phyloP scores from a whole-genome alignment of 1,284 basidiomycete genomes.

The Puccinia triticina region DNA sequence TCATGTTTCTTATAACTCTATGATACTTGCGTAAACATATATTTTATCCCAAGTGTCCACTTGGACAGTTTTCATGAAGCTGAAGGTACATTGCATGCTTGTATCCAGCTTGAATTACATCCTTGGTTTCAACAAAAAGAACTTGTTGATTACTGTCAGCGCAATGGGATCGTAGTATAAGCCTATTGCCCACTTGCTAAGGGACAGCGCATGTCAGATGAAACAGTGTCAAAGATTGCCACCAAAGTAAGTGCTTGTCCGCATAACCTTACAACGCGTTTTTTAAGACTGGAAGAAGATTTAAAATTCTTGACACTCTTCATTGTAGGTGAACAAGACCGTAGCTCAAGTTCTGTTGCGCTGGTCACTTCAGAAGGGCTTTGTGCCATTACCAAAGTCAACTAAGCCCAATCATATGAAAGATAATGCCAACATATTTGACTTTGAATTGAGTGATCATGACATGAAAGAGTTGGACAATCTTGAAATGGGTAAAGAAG shows the following conservation, averaged over 20 bases:
- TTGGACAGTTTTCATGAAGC: too few relatives aligned
- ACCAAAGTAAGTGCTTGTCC: constrained; percentile 68
- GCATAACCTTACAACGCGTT: too few relatives aligned
- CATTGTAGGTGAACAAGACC: constrained; percentile 67
- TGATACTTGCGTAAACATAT: too few relatives aligned
- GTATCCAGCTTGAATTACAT: constrained; percentile 66
- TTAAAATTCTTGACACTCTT: too few relatives aligned
- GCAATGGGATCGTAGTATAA: constrained; percentile 72
- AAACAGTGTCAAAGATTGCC: constrained; percentile 66
- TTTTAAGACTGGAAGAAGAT: too few relatives aligned
- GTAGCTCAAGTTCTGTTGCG: constrained; percentile 76
- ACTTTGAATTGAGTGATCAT: constrained; percentile 54
- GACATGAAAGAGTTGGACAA: constrained; percentile 53
- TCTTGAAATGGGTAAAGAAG: constrained; percentile 4
- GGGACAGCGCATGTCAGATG: constrained; percentile 66
- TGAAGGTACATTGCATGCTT: too few relatives aligned
- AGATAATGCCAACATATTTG: constrained; percentile 55
- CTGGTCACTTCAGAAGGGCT: constrained; percentile 82
- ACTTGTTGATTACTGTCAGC: constrained; percentile 75
- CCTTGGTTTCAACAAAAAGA: constrained; percentile 79
- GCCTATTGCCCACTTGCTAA: constrained; percentile 76
- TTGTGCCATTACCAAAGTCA: constrained; percentile 58
- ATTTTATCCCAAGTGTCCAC: too few relatives aligned
- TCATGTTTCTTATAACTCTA: too few relatives aligned
- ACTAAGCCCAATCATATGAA: constrained; percentile 54